A percentile compares a stretch with the other conserved stretches of the same genome.
Conservation (phyloP, 345 rosid species). For the Salix suchowensis region DNA sequence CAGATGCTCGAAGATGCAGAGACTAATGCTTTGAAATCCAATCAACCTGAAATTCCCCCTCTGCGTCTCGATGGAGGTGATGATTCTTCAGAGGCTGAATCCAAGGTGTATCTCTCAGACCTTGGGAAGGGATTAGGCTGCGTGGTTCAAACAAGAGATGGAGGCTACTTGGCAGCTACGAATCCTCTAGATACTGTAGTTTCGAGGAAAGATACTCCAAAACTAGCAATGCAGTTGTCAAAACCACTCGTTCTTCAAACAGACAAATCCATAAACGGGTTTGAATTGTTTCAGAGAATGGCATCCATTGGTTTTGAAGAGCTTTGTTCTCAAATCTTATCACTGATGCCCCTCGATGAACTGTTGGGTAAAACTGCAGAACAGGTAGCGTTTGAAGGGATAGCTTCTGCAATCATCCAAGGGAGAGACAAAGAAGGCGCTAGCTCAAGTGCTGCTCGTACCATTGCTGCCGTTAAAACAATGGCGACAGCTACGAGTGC, state of each 20-base stretch:
- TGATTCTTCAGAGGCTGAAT: slow-evolving; percentile 39
- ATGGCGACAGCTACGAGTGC: slow-evolving; percentile 60
- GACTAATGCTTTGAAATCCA: slow-evolving; percentile 23
- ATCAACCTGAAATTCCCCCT: slow-evolving; percentile 43
- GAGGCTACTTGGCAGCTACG: slow-evolving; percentile 85
- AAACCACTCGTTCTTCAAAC: slow-evolving; percentile 59
- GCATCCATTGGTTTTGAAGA: slow-evolving; percentile 57
- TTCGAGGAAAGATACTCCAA: slow-evolving; percentile 69
- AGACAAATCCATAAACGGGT: slow-evolving; percentile 39
- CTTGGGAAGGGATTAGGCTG: slow-evolving; percentile 86
- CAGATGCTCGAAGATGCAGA: slow-evolving; percentile 80
- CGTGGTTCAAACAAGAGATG: slow-evolving; percentile 82
- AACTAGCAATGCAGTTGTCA: slow-evolving; percentile 87
- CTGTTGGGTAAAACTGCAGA: slow-evolving; percentile 88
- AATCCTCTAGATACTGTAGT: slow-evolving; percentile 67
- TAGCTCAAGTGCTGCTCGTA: slow-evolving; percentile 79
- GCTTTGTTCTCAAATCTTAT: slow-evolving; percentile 50
- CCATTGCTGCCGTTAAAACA: slow-evolving; percentile 68
- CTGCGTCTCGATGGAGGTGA: slow-evolving; percentile 45
- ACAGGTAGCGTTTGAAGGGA: slow-evolving; percentile 93
- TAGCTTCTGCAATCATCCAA: slow-evolving; percentile 89
- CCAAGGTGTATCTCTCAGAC: slow-evolving; percentile 63
- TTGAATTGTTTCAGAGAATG: slow-evolving; percentile 72
- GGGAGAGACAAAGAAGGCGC: slow-evolving; percentile 92
- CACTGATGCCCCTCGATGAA: slow-evolving; percentile 73